Conservation (phyloP, 208 protist species). For the Porcisia deanei region DNA sequence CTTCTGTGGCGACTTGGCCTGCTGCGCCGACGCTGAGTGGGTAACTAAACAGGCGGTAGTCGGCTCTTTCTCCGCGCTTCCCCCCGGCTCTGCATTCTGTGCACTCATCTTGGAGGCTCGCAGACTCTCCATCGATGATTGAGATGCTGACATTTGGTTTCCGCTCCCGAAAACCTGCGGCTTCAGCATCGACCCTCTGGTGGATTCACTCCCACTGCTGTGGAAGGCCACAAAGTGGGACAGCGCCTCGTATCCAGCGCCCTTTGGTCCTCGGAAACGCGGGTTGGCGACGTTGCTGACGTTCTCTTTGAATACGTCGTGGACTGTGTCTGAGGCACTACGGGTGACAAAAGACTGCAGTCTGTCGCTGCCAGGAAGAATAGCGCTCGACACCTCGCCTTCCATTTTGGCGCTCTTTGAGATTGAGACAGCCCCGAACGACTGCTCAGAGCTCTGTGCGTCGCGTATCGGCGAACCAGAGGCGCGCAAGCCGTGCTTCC, state of each 20-base stretch:
- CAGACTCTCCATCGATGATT: neutral
- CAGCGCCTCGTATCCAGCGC: constrained; percentile 36
- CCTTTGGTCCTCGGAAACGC: constrained; percentile 1
- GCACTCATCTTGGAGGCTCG: neutral
- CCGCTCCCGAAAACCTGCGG: neutral
- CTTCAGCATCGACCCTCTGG: neutral
- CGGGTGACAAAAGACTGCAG: neutral
- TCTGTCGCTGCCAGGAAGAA: neutral
- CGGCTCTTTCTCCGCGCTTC: neutral
- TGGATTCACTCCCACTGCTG: constrained; percentile 6
- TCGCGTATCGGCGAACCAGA: neutral
- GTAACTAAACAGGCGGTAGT: neutral
- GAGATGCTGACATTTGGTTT: neutral
- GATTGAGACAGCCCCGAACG: neutral
- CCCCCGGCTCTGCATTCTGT: neutral
- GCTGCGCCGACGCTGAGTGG: neutral
- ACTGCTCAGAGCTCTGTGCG: neutral
- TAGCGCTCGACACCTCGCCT: neutral
- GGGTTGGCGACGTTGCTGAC: constrained; percentile 1
- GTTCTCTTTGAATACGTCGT: constrained; percentile 11
- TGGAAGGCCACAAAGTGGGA: constrained; percentile 50
- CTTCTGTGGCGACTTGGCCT: constrained; percentile 19
- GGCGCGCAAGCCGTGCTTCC: neutral
- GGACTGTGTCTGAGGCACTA: neutral
- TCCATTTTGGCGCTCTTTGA: neutral